Evolutionary conservation across 768 basidiomycete species (phyloP), one percentile per base, ranked within the genome.

Genomic region (Boletus patriciae): DNA sequence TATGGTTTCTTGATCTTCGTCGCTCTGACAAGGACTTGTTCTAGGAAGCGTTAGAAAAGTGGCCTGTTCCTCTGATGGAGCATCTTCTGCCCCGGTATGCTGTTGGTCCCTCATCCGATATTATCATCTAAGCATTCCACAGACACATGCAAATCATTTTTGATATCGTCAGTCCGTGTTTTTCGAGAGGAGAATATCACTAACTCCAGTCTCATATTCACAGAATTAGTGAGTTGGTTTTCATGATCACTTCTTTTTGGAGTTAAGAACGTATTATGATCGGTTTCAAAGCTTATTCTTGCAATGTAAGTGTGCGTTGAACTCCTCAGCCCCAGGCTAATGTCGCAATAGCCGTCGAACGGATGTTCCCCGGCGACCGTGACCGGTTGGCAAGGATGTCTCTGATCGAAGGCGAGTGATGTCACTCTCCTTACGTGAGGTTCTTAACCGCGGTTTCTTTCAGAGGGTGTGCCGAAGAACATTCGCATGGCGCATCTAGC

Each of bases 401-500:
- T 6, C 76, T 99, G 65, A 95, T 98, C 59, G 90, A 98, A 77
- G 92, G 90, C 83, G 58, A 67, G 66, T 16, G 19, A 21, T 27
- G 9, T 18, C 10, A n/a, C 13, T 46, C 38, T 23, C 6, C 9
- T 33, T 47, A n/a, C 0, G 25, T 48, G 16, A 41, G 23, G 38
- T 15, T 46, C 16, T 37, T 42, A 25, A 36, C 19, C 9, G 1
- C 8, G 29, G 6, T 38, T 46, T 8, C 33, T 11, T 36, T 36
- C 57, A 91, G 94, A 96, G 84, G 90, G 92, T 16, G 70, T 80
- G 57, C 93, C 93, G 6, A 85, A 96, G 72, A 84, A 92, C 66
- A 81, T 97, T 59, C 82, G 92, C 60, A 94, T 94, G 91, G 92
- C 94, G 10, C 87, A 90, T 73, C 77, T 99, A 25, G 97, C 97